Base-by-base conservation (phyloP, 2,329 filamentous ascomycete genomes). In the Colletotrichum sp. region DNA sequence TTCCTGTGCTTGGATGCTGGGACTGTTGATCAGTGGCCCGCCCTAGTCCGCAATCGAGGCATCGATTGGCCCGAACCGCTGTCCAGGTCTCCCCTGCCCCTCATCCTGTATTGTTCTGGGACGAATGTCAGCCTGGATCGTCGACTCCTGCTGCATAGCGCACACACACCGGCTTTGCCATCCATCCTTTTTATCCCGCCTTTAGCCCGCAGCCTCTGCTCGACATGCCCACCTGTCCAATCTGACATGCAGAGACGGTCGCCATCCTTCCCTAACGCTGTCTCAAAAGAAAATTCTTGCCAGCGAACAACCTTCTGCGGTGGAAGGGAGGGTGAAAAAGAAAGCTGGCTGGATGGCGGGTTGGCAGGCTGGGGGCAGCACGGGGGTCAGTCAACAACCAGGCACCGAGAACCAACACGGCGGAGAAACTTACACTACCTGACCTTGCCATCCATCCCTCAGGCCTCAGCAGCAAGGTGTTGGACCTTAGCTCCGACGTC, bases 41-140 rank as follows among this genome's bases (percentile, higher is more conserved):
- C n/a, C n/a, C 18, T 24, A 14, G 18, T 21, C 64, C 57, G 59
- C 55, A 9, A 60, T 28, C 34, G 70, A 52, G 30, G 32, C 24
- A 67, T 75, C 55, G 43, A 75, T 73, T 75, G 73, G 70, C 43
- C 63, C 71, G 64, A 65, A 73, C 34, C 39, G 57, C 39, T 60
- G 57, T 14, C 69, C 36, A 43, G 55, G 55, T 43, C 70, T n/a
- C 36, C 73, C 69, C 63, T 68, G 57, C 36, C 63, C 68, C 66
- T 32, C 61, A 52, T 52, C 43, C 43, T 52, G 43, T 63, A 63
- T 24, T 68, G 55, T 32, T 55, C 39, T 75, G 61, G 63, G 63
- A 66, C 68, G 68, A 52, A 55, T 67, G 61, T 60, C 55, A 64
- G 55, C 64, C 70, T 75, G 43, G 32, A 75, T 75, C 63, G 57